These are phyloP conservation scores for Debaryomyces psychrophilus DNA, from an alignment of 1,139 yeast genomes.

Conservation along the genomic window DNA sequence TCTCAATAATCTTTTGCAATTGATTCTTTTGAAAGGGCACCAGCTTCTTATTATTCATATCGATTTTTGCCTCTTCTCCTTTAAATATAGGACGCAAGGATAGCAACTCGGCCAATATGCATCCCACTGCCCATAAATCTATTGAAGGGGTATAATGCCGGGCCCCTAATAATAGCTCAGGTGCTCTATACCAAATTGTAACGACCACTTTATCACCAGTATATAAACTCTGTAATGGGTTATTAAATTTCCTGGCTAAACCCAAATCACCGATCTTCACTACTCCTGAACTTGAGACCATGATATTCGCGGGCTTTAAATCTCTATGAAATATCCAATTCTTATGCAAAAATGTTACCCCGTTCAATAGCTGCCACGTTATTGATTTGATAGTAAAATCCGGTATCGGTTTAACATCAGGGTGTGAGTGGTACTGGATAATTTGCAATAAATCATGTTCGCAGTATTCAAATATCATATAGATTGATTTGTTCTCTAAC, in stretches of 20 bases:
- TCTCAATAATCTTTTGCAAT: constrained; percentile 84
- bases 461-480: constrained; percentile 94
- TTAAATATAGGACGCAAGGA: constrained; percentile 91
- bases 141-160: constrained; percentile 94
- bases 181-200: constrained; percentile 98
- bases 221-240: constrained; percentile 85
- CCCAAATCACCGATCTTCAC: constrained; percentile 97
- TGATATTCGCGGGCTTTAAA: constrained; percentile 95
- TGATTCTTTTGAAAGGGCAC: constrained; percentile 95
- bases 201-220: constrained; percentile 97
- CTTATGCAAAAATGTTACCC: constrained; percentile 88
- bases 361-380: constrained; percentile 89
- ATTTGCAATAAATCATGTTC: constrained; percentile 94
- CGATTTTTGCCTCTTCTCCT: constrained; percentile 97
- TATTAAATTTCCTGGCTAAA: constrained; percentile 85
- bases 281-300: constrained; percentile 87
- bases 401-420: constrained; percentile 78
- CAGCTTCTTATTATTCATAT: constrained; percentile 72
- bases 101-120: constrained; percentile 88
- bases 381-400: constrained; percentile 77
- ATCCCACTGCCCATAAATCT: constrained; percentile 97
- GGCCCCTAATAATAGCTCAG: constrained; percentile 87
- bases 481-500: constrained; percentile 87
- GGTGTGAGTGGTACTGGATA: constrained; percentile 91
- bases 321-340: constrained; percentile 97